phyloP scores from a whole-genome alignment of 768 basidiomycete genomes.

The Agrocybe pediades region DNA sequence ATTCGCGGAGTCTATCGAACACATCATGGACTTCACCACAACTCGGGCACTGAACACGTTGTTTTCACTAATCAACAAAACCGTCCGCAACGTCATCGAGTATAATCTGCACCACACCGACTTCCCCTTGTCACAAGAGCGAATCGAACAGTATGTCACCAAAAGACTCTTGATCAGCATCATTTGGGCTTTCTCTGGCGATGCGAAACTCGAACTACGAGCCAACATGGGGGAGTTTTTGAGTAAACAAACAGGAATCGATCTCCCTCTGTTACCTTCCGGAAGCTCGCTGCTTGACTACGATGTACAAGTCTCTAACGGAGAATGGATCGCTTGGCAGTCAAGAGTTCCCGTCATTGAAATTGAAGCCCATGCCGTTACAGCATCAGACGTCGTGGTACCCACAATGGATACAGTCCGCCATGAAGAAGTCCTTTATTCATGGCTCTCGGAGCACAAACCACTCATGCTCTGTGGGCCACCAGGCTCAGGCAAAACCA shows the following conservation, averaged over 20 bases:
- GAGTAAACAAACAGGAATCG: constrained; percentile 82
- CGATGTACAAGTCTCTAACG: constrained; percentile 85
- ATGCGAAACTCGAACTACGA: constrained; percentile 88
- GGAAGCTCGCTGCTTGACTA: constrained; percentile 92
- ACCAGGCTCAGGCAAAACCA: constrained; percentile 99
- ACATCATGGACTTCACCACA: constrained; percentile 98
- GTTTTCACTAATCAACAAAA: constrained; percentile 97
- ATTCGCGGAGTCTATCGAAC: constrained; percentile 84
- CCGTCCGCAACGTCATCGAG: constrained; percentile 88
- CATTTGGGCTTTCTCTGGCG: constrained; percentile 98
- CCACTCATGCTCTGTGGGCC: constrained; percentile 98
- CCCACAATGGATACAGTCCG: constrained; percentile 98
- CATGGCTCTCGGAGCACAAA: constrained; percentile 98
- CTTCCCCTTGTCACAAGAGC: constrained; percentile 85
- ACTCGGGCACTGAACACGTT: constrained; percentile 93
- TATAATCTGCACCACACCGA: constrained; percentile 95
- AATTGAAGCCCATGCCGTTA: constrained; percentile 95
- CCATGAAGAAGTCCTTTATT: constrained; percentile 97
- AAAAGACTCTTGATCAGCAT: constrained; percentile 90
- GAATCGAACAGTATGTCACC: constrained; percentile 87
- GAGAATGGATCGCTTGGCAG: constrained; percentile 93
- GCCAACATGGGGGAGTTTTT: constrained; percentile 90
- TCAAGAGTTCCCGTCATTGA: constrained; percentile 92
- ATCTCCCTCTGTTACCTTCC: constrained; percentile 73
- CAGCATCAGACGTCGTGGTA: constrained; percentile 94